Base-by-base conservation (phyloP, 192 early-diverging fungal genomes). In the Nowakowskiella sp. region DNA sequence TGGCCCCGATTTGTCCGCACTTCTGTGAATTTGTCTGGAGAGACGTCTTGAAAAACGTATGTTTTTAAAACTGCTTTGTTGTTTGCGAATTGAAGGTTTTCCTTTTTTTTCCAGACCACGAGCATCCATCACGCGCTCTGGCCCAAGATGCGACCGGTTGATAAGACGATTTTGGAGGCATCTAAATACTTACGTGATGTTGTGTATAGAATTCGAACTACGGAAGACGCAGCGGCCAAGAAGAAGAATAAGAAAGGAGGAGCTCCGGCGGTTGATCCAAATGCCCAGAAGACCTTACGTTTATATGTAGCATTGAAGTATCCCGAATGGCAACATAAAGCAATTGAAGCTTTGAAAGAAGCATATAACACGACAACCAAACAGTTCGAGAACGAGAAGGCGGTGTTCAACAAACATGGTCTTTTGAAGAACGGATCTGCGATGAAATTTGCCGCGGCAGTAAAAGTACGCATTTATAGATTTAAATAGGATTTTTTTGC, bases 381-480 rank as follows among this genome's bases (percentile, higher is more conserved):
- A 55, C 16, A 44, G 19, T 21, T n/a, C 16, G 85, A 89, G 49
- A 84, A 80, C 58, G 83, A 85, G 61, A 67, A 85, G 42, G 82
- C 70, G 4, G 53, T 74, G 19, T 72, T 97, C 58, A 74, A 65
- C 46, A 57, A 67, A 26, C 71, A 63, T 49, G 91, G 87, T 31
- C 56, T 96, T 64, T 72, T 87, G 61, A 94, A 92, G 74, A 87
- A 97, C 73, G 96, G 95, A 73, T 84, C 85, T 66, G 85, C 78
- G n/a, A 96, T 96, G 91, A 89, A 91, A 13, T 99, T 99, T 72
- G 77, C 92, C 44, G 82, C 91, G 45, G 80, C 85, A 36, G 78
- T 92, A 63, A 88, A 92, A 83, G 71, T 71, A 55, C 2, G 21
- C 23, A 32, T 25, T 4, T 24, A 19, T 16, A 39, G 16, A 43